Percentiles rank a stretch among this genome's conserved stretches.
Evolutionary conservation across 2,329 filamentous ascomycete species (phyloP).

Genomic region (Aspergillus sp.): DNA sequence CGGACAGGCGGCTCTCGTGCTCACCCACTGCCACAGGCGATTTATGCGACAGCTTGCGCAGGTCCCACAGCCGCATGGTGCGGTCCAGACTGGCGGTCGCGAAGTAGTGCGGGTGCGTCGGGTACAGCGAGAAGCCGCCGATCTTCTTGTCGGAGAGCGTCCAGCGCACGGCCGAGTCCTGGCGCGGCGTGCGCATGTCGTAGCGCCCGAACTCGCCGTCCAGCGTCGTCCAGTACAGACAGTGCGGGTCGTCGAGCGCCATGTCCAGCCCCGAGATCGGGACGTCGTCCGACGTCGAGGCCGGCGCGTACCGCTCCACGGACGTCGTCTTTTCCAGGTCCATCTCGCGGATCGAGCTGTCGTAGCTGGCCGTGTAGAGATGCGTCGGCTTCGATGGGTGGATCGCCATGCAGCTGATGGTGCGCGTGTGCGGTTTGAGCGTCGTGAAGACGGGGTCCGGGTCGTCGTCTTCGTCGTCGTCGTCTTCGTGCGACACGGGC

Average conservation of each 20-base stretch:
- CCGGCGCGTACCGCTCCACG: conserved; percentile 75
- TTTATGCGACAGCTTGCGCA: conserved; percentile 67
- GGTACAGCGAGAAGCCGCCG: conserved; percentile 85
- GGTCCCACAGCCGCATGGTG: conserved; percentile 87
- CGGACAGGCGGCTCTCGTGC: conserved; percentile 77
- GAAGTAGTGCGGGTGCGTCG: conserved; percentile 73
- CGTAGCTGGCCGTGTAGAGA: conserved; percentile 84
- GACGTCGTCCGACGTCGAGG: conserved; percentile 66
- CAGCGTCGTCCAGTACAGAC: conserved; percentile 83
- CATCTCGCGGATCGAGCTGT: conserved; percentile 83
- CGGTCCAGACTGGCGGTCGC: conserved; percentile 89
- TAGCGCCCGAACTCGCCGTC: conserved; percentile 76
- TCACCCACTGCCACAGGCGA: conserved; percentile 72
- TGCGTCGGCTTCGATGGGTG: conserved; percentile 69
- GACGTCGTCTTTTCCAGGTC: conserved; percentile 79
- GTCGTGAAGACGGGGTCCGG: conserved; percentile 78
- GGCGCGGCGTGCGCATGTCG: conserved; percentile 64
- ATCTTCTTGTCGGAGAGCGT: conserved; percentile 88
- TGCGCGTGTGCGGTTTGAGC: conserved; percentile 85
- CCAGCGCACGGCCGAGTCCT: conserved; percentile 64
- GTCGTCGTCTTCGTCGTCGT: conserved; percentile 62
- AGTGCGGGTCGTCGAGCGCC: conserved; percentile 64
- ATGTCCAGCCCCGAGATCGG: conserved; percentile 85
- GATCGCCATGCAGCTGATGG: conserved; percentile 81
- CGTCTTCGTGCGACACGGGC: conserved; percentile 59